Percentiles rank a stretch among this genome's conserved stretches.
Conservation (phyloP, 192 early-diverging fungal genomes). For the Phlyctochytrium planicorne region DNA sequence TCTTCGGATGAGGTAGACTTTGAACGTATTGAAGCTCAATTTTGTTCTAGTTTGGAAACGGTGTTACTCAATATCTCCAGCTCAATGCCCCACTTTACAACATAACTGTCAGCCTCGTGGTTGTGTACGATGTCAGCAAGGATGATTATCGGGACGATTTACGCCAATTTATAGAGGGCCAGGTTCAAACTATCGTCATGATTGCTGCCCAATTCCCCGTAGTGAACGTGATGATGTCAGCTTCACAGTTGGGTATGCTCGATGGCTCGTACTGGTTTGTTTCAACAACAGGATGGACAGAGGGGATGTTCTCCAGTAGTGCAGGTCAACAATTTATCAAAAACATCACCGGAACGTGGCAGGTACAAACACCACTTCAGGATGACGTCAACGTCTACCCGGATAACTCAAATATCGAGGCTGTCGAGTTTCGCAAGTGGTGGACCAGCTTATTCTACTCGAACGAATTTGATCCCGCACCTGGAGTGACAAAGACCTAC, state of each 20-base stretch:
- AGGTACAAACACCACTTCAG: background rate
- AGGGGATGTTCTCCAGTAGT: background rate
- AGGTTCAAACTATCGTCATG: background rate
- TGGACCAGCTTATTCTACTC: background rate
- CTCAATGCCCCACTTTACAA: background rate
- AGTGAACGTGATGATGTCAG: background rate
- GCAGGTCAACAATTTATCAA: background rate
- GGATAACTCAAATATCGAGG: background rate
- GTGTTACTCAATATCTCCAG: background rate
- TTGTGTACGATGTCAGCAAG: background rate
- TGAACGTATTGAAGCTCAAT: too few relatives aligned
- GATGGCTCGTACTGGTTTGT: slow-evolving; percentile 1
- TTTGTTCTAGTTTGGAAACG: background rate
- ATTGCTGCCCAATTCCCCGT: background rate
- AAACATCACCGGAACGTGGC: background rate
- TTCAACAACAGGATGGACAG: background rate
- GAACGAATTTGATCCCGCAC: background rate
- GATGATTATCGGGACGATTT: background rate
- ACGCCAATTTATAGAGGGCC: background rate
- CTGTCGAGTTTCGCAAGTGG: background rate
- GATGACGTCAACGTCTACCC: background rate
- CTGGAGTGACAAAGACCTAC: slow-evolving; percentile 3
- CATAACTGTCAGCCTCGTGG: background rate
- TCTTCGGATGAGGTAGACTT: slow-evolving; percentile 1
- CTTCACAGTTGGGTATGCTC: background rate